phyloP scores from a whole-genome alignment of 2,329 filamentous ascomycete genomes.

The Calonectria multiphialidica region DNA sequence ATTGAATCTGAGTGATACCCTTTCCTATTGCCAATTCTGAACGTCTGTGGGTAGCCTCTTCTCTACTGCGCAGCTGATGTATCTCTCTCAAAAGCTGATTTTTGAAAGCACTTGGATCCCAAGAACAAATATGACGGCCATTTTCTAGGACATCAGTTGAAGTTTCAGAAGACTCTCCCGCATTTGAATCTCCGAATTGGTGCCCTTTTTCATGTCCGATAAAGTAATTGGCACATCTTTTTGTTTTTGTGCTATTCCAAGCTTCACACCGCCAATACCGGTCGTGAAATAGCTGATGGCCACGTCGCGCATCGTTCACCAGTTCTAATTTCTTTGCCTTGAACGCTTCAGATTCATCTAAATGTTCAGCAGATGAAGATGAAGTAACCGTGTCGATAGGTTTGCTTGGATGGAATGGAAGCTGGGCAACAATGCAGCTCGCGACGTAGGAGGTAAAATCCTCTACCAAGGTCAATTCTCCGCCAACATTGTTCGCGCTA shows the following conservation, averaged over 20 bases:
- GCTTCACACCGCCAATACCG: neutral
- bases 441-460: conserved; percentile 11
- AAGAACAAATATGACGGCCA: neutral
- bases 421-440: conserved; percentile 19
- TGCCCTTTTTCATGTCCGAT: neutral
- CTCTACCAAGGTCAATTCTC: neutral
- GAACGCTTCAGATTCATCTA: neutral
- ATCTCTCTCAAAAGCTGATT: neutral
- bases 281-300: neutral
- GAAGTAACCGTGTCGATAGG: neutral
- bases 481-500: neutral
- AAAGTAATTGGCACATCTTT: neutral
- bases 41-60: neutral
- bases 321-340: neutral
- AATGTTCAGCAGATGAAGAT: neutral
- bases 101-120: neutral
- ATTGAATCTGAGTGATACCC: neutral
- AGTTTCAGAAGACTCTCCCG: neutral
- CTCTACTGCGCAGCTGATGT: neutral
- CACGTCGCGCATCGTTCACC: neutral
- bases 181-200: neutral
- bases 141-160: neutral
- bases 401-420: neutral
- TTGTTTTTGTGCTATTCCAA: neutral
- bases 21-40: neutral